Base-by-base conservation (phyloP, 2,329 filamentous ascomycete genomes). In the Chaetomiaceae sp. region DNA sequence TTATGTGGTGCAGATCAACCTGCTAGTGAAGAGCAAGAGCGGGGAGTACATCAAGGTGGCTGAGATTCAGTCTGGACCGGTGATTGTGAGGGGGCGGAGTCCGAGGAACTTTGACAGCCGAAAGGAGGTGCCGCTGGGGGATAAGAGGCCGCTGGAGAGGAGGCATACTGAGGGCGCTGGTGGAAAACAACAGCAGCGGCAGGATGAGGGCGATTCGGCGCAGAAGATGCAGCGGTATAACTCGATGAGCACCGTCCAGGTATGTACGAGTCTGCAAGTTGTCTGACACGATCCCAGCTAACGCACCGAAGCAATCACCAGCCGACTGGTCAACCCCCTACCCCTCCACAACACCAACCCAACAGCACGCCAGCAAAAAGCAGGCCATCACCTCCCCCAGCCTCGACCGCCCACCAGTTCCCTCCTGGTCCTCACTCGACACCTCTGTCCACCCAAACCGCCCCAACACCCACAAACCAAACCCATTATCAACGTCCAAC, bases 51-150 rank as follows among this genome's bases (percentile, higher is more conserved):
- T 87, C 51, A 82, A 80, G 58, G 84, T 97, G 58, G 89, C 89
- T 58, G 91, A 96, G 69, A 86, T 95, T 14, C 86, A 88, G 61
- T 96, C 91, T 1, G 90, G 90, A 0, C 88, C 92, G n/a, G 90
- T 97, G 53, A 96, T 97, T 62, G 92, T 97, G 33, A 86, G 92
- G 53, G 92, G 92, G 31, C 83, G 92, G 54, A 96, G 91, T 67
- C 92, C 92, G 0, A 81, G 92, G 52, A 97, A 97, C 66, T 97
- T 97, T 68, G 91, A 96, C 65, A 91, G 88, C 50, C 82, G 89
- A 55, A 95, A 94, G 67, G 90, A 95, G 65, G 82, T 92, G 47
- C 88, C 89, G 1, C 74, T 95, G 1, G 71, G 71, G 6, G 77
- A 79, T 19, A 78, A 75, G 65, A 73, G 72, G 55, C 43, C 48